Evolutionary conservation across 306 rosid species (phyloP), one percentile per base, ranked within the genome.

Genomic region (Gastrolobium bilobum): DNA sequence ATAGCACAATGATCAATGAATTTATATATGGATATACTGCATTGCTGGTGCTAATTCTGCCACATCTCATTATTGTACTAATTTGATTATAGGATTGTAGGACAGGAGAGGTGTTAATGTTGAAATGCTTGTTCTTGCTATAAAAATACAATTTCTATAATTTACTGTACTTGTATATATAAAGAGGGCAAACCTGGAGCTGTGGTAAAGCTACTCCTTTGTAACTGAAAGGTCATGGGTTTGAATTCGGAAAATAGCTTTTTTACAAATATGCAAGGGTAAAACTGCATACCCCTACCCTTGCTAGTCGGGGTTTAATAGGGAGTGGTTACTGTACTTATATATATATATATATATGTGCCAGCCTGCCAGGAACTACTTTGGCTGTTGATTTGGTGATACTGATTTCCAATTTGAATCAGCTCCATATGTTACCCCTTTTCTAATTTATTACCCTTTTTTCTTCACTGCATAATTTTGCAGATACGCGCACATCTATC

Each of bases 401-500:
- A n/a, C 42, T 46, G 15, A 34, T 81, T 63, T 57, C 73, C 52
- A 51, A 56, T 15, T 73, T 57, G 34, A 30, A 44, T 39, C 10
- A 31, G 52, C 31, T 40, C 64, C 64, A 46, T 31, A 42, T 75
- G 51, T 57, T 51, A 35, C 15, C 7, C 7, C 66, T 69, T 46
- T 53, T 83, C 71, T 64, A 57, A 77, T 52, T 39, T 34, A 10
- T 57, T 74, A 40, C 51, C 47, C 42, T 73, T 26, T 33, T 77
- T 69, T 81, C 73, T 31, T 62, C 40, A 14, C 42, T 59, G 6
- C 35, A 60, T 72, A 60, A 74, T 89, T 64, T 83, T 75, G 86
- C 90, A 81, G 86, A 80, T 80, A 80, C 90, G 92, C 10, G 68
- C 68, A 26, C 79, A 68, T 78, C 78, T 88, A 71, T 85, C 87